Conservation (phyloP, 2,329 filamentous ascomycete genomes). For the Claviceps pazoutovae region DNA sequence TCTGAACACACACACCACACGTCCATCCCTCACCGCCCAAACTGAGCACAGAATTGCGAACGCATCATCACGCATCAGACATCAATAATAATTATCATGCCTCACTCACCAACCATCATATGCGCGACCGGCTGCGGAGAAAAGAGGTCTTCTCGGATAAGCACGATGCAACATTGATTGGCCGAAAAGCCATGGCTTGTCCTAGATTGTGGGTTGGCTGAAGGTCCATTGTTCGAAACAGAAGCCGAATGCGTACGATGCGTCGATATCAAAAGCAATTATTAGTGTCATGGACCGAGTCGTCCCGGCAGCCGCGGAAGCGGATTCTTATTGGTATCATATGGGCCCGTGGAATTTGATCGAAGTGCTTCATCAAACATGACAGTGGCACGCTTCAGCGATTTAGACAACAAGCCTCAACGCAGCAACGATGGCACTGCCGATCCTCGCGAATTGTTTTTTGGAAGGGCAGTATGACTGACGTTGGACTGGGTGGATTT, state of each 20-base stretch:
- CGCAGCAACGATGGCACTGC: slow-evolving; percentile 71
- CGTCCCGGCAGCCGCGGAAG: slow-evolving; percentile 41
- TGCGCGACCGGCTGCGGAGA: too few relatives aligned
- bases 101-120: too few relatives aligned
- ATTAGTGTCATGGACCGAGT: slow-evolving; percentile 53
- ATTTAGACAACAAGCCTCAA: slow-evolving; percentile 35
- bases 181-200: slow-evolving; percentile 41
- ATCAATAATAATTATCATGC: too few relatives aligned
- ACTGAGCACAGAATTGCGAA: too few relatives aligned
- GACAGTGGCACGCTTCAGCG: slow-evolving; percentile 35
- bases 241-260: slow-evolving; percentile 54
- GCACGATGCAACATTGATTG: slow-evolving; percentile 26
- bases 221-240: slow-evolving; percentile 62
- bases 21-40: too few relatives aligned
- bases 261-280: slow-evolving; percentile 64
- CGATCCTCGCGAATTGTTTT: slow-evolving; percentile 63
- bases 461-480: slow-evolving; percentile 80
- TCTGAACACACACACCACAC: not conserved
- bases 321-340: slow-evolving; percentile 66
- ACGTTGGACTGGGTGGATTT: slow-evolving; percentile 44
- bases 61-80: too few relatives aligned
- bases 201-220: slow-evolving; percentile 52
- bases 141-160: too few relatives aligned
- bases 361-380: slow-evolving; percentile 40
- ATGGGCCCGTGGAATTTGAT: slow-evolving; percentile 67